phyloP scores from a whole-genome alignment of 495 filamentous ascomycete species.

The Amphirosellinia nigrospora region DNA sequence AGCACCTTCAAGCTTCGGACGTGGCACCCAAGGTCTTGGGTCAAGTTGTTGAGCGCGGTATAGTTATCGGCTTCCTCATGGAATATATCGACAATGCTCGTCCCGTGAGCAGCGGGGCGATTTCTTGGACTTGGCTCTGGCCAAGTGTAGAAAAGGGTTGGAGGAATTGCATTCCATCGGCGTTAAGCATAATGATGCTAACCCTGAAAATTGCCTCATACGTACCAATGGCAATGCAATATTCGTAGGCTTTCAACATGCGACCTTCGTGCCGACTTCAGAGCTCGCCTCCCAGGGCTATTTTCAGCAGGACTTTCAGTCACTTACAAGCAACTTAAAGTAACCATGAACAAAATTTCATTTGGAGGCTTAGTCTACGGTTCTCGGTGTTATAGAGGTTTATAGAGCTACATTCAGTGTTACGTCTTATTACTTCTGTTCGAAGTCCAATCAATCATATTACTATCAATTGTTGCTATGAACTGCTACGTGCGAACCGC shows the following conservation, averaged over 20 bases:
- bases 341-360: neutral
- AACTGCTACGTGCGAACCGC: too few species aligned
- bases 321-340: neutral
- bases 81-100: constrained; percentile 38
- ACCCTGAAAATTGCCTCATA: constrained; percentile 31
- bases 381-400: neutral
- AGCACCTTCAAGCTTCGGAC: constrained; percentile 31
- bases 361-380: neutral
- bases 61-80: constrained; percentile 45
- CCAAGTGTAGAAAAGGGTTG: constrained; percentile 22
- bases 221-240: neutral
- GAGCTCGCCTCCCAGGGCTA: too few species aligned
- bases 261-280: neutral
- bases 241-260: constrained; percentile 34
- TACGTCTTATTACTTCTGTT: neutral
- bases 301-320: neutral
- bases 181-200: constrained; percentile 29
- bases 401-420: neutral
- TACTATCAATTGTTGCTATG: neutral
- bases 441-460: neutral
- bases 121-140: neutral
- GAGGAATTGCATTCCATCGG: constrained; percentile 27
- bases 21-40: constrained; percentile 42
- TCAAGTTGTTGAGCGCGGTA: constrained; percentile 43
- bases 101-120: neutral